phyloP scores from a whole-genome alignment of 1,284 basidiomycete genomes.

The Lentinula novae-zelandiae region DNA sequence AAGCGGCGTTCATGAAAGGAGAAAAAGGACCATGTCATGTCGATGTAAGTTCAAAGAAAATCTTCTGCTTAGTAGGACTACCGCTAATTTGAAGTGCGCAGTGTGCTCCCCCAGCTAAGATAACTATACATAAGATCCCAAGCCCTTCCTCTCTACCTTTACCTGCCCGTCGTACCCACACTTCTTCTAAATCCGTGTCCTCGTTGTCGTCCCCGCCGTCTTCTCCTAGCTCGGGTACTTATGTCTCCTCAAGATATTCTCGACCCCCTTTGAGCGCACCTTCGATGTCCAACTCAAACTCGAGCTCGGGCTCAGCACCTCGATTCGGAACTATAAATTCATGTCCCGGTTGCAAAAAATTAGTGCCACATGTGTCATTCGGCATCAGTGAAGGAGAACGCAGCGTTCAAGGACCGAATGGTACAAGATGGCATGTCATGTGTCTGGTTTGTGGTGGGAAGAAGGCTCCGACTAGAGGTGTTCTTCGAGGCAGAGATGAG shows the following conservation, averaged over 20 bases:
- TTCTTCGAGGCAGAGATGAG: constrained; percentile 36
- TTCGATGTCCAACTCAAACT: constrained; percentile 20
- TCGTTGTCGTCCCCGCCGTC: constrained; percentile 15
- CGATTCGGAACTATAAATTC: constrained; percentile 62
- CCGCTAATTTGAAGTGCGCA: constrained; percentile 25
- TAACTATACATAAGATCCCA: constrained; percentile 15
- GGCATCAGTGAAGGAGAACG: constrained; percentile 68
- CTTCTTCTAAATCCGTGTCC: constrained; percentile 10
- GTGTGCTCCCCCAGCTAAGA: constrained; percentile 60
- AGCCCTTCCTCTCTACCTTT: constrained; percentile 20
- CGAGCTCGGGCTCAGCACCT: constrained; percentile 37
- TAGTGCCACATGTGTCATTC: constrained; percentile 34
- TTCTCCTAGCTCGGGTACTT: constrained; percentile 22
- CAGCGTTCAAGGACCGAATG: constrained; percentile 77
- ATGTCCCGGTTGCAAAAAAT: constrained; percentile 70
- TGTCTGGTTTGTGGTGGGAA: constrained; percentile 80
- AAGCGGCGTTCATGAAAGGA: constrained; percentile 63
- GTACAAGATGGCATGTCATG: constrained; percentile 69
- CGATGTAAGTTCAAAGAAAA: constrained; percentile 41
- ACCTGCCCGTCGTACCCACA: constrained; percentile 1
- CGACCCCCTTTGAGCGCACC: constrained; percentile 38
- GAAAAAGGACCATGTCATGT: constrained; percentile 67
- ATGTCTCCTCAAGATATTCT: constrained; percentile 36
- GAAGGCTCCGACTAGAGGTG: constrained; percentile 36
- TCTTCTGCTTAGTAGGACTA: neutral